Conservation (phyloP, 768 basidiomycete genomes). For the Mycena pura region DNA sequence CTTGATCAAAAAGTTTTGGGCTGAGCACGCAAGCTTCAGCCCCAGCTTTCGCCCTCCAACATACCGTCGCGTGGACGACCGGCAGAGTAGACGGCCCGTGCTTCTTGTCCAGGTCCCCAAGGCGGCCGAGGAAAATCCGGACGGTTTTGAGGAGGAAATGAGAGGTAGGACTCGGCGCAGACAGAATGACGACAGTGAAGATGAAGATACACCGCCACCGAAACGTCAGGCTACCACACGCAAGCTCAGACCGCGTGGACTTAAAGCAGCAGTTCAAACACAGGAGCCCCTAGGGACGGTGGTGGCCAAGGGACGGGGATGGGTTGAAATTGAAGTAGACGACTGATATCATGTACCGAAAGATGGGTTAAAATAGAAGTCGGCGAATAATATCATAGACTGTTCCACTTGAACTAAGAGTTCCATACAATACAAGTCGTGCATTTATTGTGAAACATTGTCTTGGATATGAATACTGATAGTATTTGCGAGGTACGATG, state of each 20-base stretch:
- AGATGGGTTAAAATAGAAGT: too few species aligned
- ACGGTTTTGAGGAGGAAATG: background rate
- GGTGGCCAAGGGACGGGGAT: background rate
- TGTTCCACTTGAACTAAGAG: too few species aligned
- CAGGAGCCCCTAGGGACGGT: background rate
- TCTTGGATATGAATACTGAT: too few species aligned
- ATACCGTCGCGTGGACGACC: background rate
- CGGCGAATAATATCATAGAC: too few species aligned
- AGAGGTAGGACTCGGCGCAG: background rate
- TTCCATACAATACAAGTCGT: too few species aligned
- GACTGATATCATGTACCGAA: too few species aligned
- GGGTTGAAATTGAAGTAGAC: background rate
- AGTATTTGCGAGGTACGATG: too few species aligned
- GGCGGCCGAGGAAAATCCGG: too few species aligned
- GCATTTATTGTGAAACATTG: too few species aligned
- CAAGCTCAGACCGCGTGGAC: background rate
- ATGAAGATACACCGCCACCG: background rate
- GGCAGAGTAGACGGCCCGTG: background rate
- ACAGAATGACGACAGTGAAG: background rate
- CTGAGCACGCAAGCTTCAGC: background rate
- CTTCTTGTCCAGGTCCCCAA: background rate
- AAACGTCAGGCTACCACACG: background rate
- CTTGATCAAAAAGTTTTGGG: background rate
- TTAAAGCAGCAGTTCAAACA: background rate
- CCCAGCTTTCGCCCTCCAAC: background rate